Percentiles rank a stretch among this genome's conserved stretches.
Evolutionary conservation across 805 yeast genomes (phyloP).

Genomic region (Metschnikowia anglica): DNA sequence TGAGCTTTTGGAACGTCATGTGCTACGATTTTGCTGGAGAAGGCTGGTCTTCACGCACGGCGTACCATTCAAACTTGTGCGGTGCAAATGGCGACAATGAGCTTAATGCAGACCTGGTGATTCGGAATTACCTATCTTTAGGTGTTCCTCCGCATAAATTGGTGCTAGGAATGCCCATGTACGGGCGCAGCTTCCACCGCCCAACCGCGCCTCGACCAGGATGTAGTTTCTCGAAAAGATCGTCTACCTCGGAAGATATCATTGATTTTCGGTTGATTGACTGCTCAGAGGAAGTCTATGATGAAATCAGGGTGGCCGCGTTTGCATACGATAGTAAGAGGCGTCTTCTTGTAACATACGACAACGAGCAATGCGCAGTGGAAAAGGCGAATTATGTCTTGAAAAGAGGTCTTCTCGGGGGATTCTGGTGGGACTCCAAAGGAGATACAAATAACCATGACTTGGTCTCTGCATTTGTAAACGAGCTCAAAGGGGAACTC

Average conservation of each 20-base stretch:
- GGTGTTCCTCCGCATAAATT: conserved; percentile 54
- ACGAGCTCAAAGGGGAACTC: conserved; percentile 6
- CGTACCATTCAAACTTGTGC: conserved; percentile 70
- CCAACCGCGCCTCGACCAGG: conserved; percentile 43
- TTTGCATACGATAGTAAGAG: conserved; percentile 16
- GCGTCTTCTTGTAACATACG: conserved; percentile 45
- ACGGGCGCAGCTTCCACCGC: conserved; percentile 53
- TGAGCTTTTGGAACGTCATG: conserved; percentile 84
- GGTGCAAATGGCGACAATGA: conserved; percentile 39
- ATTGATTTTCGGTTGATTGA: conserved; percentile 61
- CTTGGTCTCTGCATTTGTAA: conserved; percentile 40
- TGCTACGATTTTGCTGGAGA: conserved; percentile 81
- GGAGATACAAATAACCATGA: conserved; percentile 56
- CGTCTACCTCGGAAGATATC: conserved; percentile 30
- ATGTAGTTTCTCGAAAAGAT: conserved; percentile 29
- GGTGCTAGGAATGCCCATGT: conserved; percentile 83
- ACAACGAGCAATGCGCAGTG: conserved; percentile 52
- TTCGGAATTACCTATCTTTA: conserved; percentile 40
- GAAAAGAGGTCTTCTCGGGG: conserved; percentile 64
- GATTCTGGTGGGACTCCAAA: conserved; percentile 93
- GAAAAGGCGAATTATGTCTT: conserved; percentile 61
- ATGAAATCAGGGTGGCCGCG: conserved; percentile 49
- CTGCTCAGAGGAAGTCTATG: conserved; percentile 49
- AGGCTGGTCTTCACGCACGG: conserved; percentile 61
- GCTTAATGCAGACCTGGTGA: conserved; percentile 49